phyloP scores from a whole-genome alignment of 345 rosid genomes.

The Pistacia atlantica region DNA sequence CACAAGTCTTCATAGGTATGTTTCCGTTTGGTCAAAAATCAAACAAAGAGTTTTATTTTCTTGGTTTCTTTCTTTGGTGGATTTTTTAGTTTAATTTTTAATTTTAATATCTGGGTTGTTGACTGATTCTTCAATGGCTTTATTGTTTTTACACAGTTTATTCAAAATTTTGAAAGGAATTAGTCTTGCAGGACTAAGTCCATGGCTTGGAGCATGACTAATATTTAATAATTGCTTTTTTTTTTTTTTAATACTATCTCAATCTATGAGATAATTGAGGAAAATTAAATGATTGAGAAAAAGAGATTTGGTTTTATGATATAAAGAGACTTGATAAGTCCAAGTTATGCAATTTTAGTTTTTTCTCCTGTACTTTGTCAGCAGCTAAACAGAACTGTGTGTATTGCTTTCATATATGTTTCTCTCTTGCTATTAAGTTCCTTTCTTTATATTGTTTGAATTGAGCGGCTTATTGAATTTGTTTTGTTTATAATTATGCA shows the following conservation, averaged over 20 bases:
- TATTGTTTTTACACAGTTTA: background rate
- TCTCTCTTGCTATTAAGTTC: background rate
- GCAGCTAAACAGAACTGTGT: background rate
- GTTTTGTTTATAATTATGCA: constrained; percentile 37
- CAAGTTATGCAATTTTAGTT: background rate
- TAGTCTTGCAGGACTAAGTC: constrained; percentile 6
- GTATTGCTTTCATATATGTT: background rate
- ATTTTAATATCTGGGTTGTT: constrained; percentile 1
- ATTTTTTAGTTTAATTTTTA: background rate
- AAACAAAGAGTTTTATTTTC: background rate
- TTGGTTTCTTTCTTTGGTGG: background rate
- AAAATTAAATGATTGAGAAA: background rate
- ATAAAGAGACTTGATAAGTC: background rate
- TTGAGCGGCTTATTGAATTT: constrained; percentile 10
- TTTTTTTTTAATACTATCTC: background rate
- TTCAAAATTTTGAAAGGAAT: background rate
- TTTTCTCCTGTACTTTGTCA: background rate
- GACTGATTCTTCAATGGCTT: background rate
- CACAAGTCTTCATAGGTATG: constrained; percentile 25
- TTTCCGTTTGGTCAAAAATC: background rate
- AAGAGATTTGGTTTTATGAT: background rate
- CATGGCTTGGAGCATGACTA: constrained; percentile 9
- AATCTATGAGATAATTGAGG: background rate
- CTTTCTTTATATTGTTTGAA: background rate
- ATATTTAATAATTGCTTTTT: background rate